Conservation (phyloP, 768 basidiomycete genomes). For the Suillus weaverae region DNA sequence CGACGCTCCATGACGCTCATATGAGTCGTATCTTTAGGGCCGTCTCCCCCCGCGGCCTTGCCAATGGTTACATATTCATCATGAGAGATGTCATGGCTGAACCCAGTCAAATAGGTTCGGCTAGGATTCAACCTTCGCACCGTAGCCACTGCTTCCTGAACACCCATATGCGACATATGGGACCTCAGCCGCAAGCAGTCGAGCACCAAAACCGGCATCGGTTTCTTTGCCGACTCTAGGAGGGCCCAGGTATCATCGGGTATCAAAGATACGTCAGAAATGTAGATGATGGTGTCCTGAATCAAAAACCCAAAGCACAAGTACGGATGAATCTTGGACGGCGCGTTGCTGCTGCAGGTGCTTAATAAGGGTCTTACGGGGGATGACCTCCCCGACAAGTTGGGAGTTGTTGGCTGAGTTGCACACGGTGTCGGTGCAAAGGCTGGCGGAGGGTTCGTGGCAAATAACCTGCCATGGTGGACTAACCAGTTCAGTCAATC, state of each 20-base stretch:
- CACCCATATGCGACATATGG: slow-evolving; percentile 80
- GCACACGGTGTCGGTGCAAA: slow-evolving; percentile 42
- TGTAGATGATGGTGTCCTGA: slow-evolving; percentile 66
- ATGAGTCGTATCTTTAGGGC: slow-evolving; percentile 18
- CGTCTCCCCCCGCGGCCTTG: slow-evolving; percentile 45
- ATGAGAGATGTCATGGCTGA: slow-evolving; percentile 75
- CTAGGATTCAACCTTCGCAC: slow-evolving; percentile 57
- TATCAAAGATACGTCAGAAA: slow-evolving; percentile 82
- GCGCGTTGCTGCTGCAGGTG: background rate
- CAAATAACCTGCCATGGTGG: slow-evolving; percentile 72
- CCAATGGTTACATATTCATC: slow-evolving; percentile 73
- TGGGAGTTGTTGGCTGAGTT: slow-evolving; percentile 39
- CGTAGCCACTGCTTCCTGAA: slow-evolving; percentile 58
- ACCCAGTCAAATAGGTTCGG: slow-evolving; percentile 73
- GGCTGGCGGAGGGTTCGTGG: slow-evolving; percentile 37
- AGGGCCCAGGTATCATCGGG: slow-evolving; percentile 70
- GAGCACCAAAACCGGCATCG: slow-evolving; percentile 59
- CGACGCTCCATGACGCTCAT: slow-evolving; percentile 36
- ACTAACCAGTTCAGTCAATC: slow-evolving; percentile 40
- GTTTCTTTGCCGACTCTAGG: slow-evolving; percentile 31
- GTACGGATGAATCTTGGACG: slow-evolving; percentile 49
- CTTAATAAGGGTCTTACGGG: slow-evolving; percentile 22
- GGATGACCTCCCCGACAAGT: slow-evolving; percentile 29
- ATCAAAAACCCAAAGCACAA: slow-evolving; percentile 70
- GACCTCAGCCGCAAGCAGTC: slow-evolving; percentile 69